Evolutionary conservation across 108 stramenopile genomes (phyloP).

Genomic region (Hondaea fermentalgiana): DNA sequence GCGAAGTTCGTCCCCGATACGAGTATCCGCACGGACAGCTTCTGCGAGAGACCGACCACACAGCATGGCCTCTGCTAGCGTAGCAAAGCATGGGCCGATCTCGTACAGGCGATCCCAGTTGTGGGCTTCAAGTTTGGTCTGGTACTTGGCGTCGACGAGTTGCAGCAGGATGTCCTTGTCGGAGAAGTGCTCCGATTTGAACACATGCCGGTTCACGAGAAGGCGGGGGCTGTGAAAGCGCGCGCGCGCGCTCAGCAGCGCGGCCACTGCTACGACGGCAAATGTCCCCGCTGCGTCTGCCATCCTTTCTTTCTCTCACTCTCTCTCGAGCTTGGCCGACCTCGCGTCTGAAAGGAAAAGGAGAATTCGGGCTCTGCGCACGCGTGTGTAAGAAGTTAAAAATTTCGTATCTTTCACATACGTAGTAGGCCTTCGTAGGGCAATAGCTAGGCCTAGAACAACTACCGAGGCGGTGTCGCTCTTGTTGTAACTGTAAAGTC

Average conservation of each 20-base stretch:
- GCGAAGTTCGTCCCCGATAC: background rate
- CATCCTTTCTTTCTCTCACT: background rate
- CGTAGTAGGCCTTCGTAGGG: no score
- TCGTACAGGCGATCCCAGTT: background rate
- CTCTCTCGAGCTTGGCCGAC: no score
- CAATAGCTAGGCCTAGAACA: no score
- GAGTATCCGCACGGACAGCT: background rate
- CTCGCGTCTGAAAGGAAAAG: no score
- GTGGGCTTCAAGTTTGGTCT: background rate
- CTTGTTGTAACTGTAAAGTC: no score
- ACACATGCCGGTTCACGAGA: background rate
- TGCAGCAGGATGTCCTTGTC: constrained; percentile 7
- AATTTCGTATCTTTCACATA: no score
- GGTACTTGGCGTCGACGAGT: background rate
- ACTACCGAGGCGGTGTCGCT: no score
- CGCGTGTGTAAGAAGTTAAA: no score
- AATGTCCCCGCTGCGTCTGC: background rate
- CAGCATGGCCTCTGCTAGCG: background rate
- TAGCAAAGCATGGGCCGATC: background rate
- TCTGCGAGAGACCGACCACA: background rate
- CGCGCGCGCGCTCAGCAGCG: background rate
- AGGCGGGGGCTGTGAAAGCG: background rate
- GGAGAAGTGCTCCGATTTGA: background rate
- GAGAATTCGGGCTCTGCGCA: no score
- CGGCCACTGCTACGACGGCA: background rate